Base-by-base conservation (phyloP, 768 basidiomycete genomes). In the Pulveroboletus sp. region DNA sequence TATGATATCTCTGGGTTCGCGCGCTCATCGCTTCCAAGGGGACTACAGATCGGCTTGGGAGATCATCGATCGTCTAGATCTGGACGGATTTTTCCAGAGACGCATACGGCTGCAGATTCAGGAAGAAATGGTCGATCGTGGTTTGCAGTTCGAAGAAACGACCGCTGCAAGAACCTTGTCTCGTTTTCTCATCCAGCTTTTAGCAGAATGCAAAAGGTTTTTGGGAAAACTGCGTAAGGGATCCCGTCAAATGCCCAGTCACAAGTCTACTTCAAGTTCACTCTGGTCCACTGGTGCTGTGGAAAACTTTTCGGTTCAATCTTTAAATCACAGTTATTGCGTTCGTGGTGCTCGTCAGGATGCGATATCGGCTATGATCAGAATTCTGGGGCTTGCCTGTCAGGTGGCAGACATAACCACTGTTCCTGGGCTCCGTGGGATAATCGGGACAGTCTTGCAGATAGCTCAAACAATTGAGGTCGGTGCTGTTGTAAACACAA, bases 401-500 rank as follows among this genome's bases (percentile, higher is more conserved):
- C 51, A 58, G 12, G 17, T 45, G 26, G 51, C 45, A 1, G 57
- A 58, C n/a, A 22, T 58, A 1, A 20, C 16, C 0, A 13, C 35
- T 20, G 9, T 50, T 17, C 45, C 57, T 3, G 12, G 47, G 19
- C 37, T 58, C 14, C 44, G 43, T 26, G 57, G 51, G 23, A 22
- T 46, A 12, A 58, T 58, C 0, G 56, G 52, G 20, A 50, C 39
- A 1, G 45, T 36, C 29, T 38, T 58, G 40, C 48, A 34, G 0
- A 42, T 47, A 20, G 57, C 56, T 4, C 42, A 47, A 19, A 0
- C 26, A 1, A 47, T 58, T 8, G 19, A 59, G 30, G 57, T 58
- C 11, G 13, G 48, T 42, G 4, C 19, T 10, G 6, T 30, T 20
- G 10, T 14, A 9, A 31, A 23, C 8, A n/a, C 1, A 6, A 7